Base-by-base conservation (phyloP, 2,329 filamentous ascomycete species). In the Nectriaceae sp. region DNA sequence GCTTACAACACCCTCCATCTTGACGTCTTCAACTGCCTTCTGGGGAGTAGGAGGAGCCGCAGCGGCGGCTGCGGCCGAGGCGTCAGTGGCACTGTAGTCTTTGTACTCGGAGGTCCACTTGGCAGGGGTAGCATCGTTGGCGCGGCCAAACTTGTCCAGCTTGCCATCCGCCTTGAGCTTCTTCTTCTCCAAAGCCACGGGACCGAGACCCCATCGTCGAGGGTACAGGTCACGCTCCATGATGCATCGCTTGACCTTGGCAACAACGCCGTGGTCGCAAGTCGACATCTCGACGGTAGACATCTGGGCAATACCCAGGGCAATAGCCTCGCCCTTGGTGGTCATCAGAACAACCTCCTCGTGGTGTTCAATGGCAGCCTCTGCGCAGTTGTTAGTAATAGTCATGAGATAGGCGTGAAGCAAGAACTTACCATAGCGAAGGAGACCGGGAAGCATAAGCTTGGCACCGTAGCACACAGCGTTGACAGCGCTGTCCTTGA, bases 181-280 rank as follows among this genome's bases (percentile, higher is more conserved):
- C 88, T 99, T 99, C 86, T 99, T 99, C 82, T 97, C 91, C 41
- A 88, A 76, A 42, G 94, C 94, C 52, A 93, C 87, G 44, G 94
- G 93, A 54, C 94, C 94, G 67, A 97, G 84, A 59, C 94, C 94
- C 94, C 94, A 99, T 79, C 93, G 82, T 70, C 91, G 84, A 56
- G 94, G 94, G 82, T 99, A 99, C 50, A 97, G 81, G 70, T 97
- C 94, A 64, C 94, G 89, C 81, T 99, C 94, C 94, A 99, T 99
- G 73, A 99, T 99, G 74, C 92, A 96, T 65, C 94, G 88, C 87
- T 99, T 99, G 70, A 99, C 90, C 81, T 97, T 97, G 63, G 94
- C 94, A 50, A 97, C 93, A 50, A 97, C 91, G 63, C 94, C 94
- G 74, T 99, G 94, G 69, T 97, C 92, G 74, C 94, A 97, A 26